These are phyloP conservation scores for Eutrema yunnanense DNA, from an alignment of 345 rosid species.

Conservation along the genomic window DNA sequence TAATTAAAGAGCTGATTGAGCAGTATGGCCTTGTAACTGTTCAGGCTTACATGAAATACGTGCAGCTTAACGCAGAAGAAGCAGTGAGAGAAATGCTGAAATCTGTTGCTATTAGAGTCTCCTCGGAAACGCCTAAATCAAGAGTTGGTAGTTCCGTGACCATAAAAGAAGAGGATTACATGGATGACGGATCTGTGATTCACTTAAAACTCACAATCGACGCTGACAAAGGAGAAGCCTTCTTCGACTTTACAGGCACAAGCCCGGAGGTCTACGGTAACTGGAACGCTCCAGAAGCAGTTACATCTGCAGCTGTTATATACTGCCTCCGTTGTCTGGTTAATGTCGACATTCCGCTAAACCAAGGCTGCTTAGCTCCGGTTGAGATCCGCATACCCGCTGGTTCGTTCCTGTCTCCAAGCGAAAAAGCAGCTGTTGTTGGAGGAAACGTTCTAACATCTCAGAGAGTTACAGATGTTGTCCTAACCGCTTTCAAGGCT, in stretches of 20 bases:
- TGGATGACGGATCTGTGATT: slow-evolving; percentile 91
- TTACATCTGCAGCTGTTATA: slow-evolving; percentile 90
- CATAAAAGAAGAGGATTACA: slow-evolving; percentile 80
- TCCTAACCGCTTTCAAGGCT: slow-evolving; percentile 82
- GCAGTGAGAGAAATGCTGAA: slow-evolving; percentile 97
- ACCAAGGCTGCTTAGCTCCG: slow-evolving; percentile 94
- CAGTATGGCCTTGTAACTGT: slow-evolving; percentile 80
- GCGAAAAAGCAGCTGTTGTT: slow-evolving; percentile 92
- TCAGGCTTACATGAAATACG: slow-evolving; percentile 91
- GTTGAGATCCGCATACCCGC: slow-evolving; percentile 67
- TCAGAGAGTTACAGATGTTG: slow-evolving; percentile 85
- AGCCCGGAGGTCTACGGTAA: slow-evolving; percentile 92
- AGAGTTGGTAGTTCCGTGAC: slow-evolving; percentile 34
- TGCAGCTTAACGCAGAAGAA: slow-evolving; percentile 85
- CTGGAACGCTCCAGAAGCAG: slow-evolving; percentile 99
- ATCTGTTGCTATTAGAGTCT: slow-evolving; percentile 61
- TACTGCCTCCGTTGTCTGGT: slow-evolving; percentile 90
- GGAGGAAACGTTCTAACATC: slow-evolving; percentile 97
- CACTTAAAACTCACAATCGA: slow-evolving; percentile 72
- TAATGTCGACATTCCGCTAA: slow-evolving; percentile 87
- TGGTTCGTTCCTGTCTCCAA: slow-evolving; percentile 89
- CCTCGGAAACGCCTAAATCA: slow-evolving; percentile 29
- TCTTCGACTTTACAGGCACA: slow-evolving; percentile 82
- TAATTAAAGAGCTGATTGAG: slow-evolving; percentile 83
- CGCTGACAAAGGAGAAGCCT: slow-evolving; percentile 68